Percentiles rank a stretch among this genome's conserved stretches.
Conservation (phyloP, 805 yeast species). For the Cyberlindnera mississippiensis region DNA sequence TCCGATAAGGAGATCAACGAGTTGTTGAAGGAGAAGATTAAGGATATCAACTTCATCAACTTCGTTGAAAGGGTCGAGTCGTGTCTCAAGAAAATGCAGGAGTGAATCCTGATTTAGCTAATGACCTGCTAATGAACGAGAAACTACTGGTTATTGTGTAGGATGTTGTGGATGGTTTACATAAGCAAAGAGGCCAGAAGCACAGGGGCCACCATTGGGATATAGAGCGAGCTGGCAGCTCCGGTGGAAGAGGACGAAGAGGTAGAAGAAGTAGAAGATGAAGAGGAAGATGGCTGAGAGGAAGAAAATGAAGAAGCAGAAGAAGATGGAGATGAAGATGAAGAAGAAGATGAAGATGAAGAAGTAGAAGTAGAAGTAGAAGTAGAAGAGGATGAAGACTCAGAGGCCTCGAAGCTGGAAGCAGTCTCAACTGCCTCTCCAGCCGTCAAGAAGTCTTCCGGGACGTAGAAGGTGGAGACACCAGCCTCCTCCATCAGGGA, state of each 20-base stretch:
- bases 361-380: slow-evolving; percentile 1
- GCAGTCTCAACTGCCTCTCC: slow-evolving; percentile 2
- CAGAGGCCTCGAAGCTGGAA: not conserved
- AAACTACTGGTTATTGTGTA: not conserved
- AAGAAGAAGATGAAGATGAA: slow-evolving; percentile 5
- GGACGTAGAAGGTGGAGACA: slow-evolving; percentile 20
- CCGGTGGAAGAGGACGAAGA: not conserved
- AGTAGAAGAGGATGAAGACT: not conserved
- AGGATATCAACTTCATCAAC: slow-evolving; percentile 22
- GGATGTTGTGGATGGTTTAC: not conserved
- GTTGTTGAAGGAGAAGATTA: slow-evolving; percentile 20
- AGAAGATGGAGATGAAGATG: slow-evolving; percentile 4
- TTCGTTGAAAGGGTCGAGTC: slow-evolving; percentile 24
- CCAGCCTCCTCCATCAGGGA: slow-evolving; percentile 16
- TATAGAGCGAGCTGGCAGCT: slow-evolving; percentile 7
- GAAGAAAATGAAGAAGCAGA: slow-evolving; percentile 1
- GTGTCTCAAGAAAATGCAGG: slow-evolving; percentile 17
- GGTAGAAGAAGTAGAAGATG: not conserved
- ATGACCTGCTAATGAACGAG: too few species aligned
- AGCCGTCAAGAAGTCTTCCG: slow-evolving; percentile 21
- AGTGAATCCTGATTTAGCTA: not conserved
- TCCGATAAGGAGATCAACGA: slow-evolving; percentile 19
- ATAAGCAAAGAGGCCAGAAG: slow-evolving; percentile 11
- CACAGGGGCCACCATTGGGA: slow-evolving; percentile 14
- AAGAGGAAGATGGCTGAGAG: not conserved